Evolutionary conservation across 805 yeast species (phyloP).

Genomic region (Wickerhamomyces sydowiorum): DNA sequence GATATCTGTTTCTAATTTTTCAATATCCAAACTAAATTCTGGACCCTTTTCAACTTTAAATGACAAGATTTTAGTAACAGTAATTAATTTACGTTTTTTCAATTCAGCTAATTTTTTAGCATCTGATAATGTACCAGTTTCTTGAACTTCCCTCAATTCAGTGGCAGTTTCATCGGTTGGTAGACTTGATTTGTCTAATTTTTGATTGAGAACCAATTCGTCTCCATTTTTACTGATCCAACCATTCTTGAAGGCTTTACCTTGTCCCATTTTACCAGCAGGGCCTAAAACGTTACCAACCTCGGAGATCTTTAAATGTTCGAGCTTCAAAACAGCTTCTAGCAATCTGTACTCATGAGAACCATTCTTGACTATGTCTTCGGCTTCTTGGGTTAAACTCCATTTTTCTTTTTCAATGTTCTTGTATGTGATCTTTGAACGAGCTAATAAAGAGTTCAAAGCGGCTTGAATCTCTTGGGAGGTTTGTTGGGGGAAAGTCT

Average conservation of each 20-base stretch:
- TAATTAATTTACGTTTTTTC: conserved; percentile 87
- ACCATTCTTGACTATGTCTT: conserved; percentile 71
- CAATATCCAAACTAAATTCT: conserved; percentile 76
- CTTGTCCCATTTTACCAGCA: conserved; percentile 90
- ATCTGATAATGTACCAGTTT: conserved; percentile 51
- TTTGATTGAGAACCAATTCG: conserved; percentile 52
- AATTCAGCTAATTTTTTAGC: conserved; percentile 73
- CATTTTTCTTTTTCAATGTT: conserved; percentile 73
- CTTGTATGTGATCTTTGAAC: conserved; percentile 69
- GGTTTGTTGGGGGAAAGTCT: conserved; percentile 57
- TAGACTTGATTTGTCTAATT: conserved; percentile 38
- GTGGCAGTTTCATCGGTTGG: conserved; percentile 66
- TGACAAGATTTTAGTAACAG: conserved; percentile 65
- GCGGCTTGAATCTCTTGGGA: conserved; percentile 74
- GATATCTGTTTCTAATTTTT: conserved; percentile 84
- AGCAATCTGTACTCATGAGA: conserved; percentile 86
- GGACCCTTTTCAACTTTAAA: conserved; percentile 75
- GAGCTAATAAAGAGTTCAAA: conserved; percentile 78
- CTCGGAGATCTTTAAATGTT: conserved; percentile 78
- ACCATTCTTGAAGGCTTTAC: conserved; percentile 94
- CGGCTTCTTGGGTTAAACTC: conserved; percentile 75
- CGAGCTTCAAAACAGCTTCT: conserved; percentile 68
- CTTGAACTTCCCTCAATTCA: conserved; percentile 51
- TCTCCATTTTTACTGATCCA: conserved; percentile 93
- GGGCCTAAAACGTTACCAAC: conserved; percentile 68